Conservation (phyloP, 805 yeast genomes). For the Suhomyces tanzawaensis region DNA sequence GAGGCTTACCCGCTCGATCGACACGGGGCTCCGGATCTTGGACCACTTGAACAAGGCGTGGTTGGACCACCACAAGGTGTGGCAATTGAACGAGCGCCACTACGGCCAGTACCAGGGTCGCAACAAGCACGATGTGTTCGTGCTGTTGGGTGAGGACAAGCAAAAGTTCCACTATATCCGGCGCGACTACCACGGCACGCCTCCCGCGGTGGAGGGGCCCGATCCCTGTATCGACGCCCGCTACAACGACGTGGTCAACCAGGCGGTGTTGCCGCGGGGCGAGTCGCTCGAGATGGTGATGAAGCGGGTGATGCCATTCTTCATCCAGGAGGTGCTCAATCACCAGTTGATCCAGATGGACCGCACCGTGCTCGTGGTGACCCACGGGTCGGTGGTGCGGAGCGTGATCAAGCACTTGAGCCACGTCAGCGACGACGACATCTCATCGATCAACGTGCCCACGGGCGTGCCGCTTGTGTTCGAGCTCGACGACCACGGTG, state of each 20-base stretch:
- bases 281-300: conserved; percentile 40
- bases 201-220: conserved; percentile 27
- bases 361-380: conserved; percentile 36
- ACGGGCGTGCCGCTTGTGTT: conserved; percentile 46
- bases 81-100: conserved; percentile 46
- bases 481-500: conserved; percentile 33
- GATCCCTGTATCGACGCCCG: conserved; percentile 38
- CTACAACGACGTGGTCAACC: conserved; percentile 24
- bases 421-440: conserved; percentile 35
- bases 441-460: conserved; percentile 41
- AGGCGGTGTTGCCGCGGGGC: conserved; percentile 32
- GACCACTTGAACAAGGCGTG: conserved; percentile 30
- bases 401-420: conserved; percentile 38
- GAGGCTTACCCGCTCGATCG: conserved; percentile 38
- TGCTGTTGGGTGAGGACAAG: conserved; percentile 28
- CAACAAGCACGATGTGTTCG: conserved; percentile 35
- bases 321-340: conserved; percentile 27
- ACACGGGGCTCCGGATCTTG: conserved; percentile 40
- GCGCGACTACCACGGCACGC: conserved; percentile 36
- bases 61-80: conserved; percentile 37
- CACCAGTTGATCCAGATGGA: conserved; percentile 21
- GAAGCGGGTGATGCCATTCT: conserved; percentile 39
- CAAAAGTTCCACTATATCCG: conserved; percentile 39
- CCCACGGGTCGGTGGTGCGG: conserved; percentile 44
- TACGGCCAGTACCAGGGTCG: conserved; percentile 43